phyloP scores from a whole-genome alignment of 441 rosid genomes.

The Jatropha multifida region DNA sequence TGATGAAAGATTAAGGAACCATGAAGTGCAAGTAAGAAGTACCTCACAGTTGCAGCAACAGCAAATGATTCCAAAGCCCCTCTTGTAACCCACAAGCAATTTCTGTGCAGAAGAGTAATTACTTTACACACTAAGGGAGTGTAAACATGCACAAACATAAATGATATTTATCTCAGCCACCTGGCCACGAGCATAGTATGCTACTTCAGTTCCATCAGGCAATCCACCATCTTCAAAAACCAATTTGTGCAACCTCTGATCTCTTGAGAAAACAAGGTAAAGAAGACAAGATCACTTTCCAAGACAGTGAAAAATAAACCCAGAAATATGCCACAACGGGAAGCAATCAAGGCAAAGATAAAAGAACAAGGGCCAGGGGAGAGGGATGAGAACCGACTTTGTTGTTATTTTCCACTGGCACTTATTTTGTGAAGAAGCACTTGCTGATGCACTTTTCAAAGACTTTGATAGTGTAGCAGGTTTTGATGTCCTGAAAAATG shows the following conservation, averaged over 20 bases:
- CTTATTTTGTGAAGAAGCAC: conserved; percentile 42
- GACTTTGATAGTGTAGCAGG: conserved; percentile 33
- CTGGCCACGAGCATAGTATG: conserved; percentile 80
- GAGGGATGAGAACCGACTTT: conserved; percentile 36
- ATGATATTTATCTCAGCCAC: conserved; percentile 36
- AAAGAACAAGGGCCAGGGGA: background rate
- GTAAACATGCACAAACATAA: conserved; percentile 18
- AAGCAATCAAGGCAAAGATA: conserved; percentile 1
- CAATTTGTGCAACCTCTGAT: conserved; percentile 71
- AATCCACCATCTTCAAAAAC: conserved; percentile 75
- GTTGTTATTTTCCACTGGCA: conserved; percentile 50
- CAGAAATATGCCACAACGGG: conserved; percentile 20
- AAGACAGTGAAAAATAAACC: conserved; percentile 10
- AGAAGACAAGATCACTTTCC: conserved; percentile 21
- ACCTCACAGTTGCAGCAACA: conserved; percentile 95
- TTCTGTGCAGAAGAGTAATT: conserved; percentile 54
- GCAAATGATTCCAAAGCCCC: conserved; percentile 80
- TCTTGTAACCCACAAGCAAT: conserved; percentile 89
- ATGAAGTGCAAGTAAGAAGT: conserved; percentile 29
- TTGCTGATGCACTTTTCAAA: conserved; percentile 31
- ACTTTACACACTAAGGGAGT: conserved; percentile 23
- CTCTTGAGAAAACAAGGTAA: conserved; percentile 40
- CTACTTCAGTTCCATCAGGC: conserved; percentile 84
- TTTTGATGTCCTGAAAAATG: conserved; percentile 50
- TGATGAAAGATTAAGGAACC: conserved; percentile 10